Evolutionary conservation across 208 protist genomes (phyloP), one percentile per base, ranked within the genome.

Genomic region (Borovskyia barvae): DNA sequence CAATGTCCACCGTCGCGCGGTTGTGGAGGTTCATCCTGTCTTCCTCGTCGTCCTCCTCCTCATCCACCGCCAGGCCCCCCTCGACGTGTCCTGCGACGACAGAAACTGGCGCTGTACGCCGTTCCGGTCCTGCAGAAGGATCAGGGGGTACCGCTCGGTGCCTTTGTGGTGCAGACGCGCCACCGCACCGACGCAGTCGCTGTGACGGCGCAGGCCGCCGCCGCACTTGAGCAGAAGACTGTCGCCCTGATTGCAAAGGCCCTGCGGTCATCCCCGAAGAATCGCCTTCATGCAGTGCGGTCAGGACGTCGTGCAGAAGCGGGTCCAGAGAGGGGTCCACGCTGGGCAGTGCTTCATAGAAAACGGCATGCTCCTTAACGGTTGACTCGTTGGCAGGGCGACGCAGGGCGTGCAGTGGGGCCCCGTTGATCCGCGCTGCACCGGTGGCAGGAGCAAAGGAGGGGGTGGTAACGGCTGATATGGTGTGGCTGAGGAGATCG

Each of bases 1-100:
- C 36, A 32, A 88, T 82, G 53, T 88, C 82, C n/a, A 88, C 54
- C 5, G 71, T 83, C 32, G 82, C 68, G 22, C 82, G 64, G 65
- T 88, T 88, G 72, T 88, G 75, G 41, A 85, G 57, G 46, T 88
- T 84, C 65, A 75, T 70, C 2, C 47, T 25, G 45, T 88, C 82
- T 56, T 88, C 77, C 36, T 69, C 70, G 43, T 85, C 74, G 28
- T 75, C 77, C 33, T 77, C 69, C n/a, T 61, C 36, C 9, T 55
- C 37, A 15, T 19, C 47, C 20, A 5, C 36, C 30, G 22, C 15
- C 24, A 6, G 8, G 8, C 17, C 8, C 8, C 17, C 8, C 9
- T n/a, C n/a, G n/a, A n/a, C 0, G 22, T 30, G 48, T 54, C 55
- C 53, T 43, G 50, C 43, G 49, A 28, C 6, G 50, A 9, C 5